These are phyloP conservation scores for Talaromyces thailandensis DNA, from an alignment of 495 filamentous ascomycete species.

Conservation along the genomic window DNA sequence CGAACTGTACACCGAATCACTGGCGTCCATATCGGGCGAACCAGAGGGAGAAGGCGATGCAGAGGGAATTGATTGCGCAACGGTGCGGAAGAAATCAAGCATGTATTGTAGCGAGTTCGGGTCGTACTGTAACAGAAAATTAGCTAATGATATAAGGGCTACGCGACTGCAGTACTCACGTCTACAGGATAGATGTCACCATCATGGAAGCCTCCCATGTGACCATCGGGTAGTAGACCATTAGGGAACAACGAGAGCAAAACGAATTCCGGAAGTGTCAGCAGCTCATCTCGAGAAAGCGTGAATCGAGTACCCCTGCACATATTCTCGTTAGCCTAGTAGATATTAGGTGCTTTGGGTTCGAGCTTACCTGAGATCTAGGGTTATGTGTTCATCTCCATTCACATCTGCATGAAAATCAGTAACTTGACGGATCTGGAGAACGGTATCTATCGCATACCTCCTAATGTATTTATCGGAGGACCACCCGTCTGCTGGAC, in stretches of 20 bases:
- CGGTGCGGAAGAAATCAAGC: conserved; percentile 96
- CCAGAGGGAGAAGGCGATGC: conserved; percentile 52
- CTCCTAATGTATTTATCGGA: conserved; percentile 79
- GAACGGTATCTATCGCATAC: conserved; percentile 37
- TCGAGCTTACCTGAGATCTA: conserved; percentile 76
- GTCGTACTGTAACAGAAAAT: conserved; percentile 65
- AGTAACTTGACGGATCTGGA: background rate
- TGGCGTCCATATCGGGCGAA: conserved; percentile 52
- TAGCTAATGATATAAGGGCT: conserved; percentile 14
- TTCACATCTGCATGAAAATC: conserved; percentile 53
- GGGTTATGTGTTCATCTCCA: conserved; percentile 89
- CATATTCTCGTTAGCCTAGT: conserved; percentile 16
- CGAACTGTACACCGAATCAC: conserved; percentile 61
- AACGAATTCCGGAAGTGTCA: conserved; percentile 95
- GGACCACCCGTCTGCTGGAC: conserved; percentile 84
- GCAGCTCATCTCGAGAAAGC: conserved; percentile 85
- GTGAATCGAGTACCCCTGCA: conserved; percentile 83
- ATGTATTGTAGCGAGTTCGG: conserved; percentile 95
- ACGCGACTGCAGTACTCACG: conserved; percentile 46
- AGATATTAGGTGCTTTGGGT: background rate
- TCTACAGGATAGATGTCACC: conserved; percentile 94
- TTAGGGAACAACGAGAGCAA: conserved; percentile 98
- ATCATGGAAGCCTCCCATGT: conserved; percentile 87
- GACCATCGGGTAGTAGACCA: conserved; percentile 92
- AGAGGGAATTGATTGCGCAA: conserved; percentile 86